Evolutionary conservation across 2,329 filamentous ascomycete species (phyloP), one percentile per base, ranked within the genome.

Genomic region (Phyllosticta citrichinensis): DNA sequence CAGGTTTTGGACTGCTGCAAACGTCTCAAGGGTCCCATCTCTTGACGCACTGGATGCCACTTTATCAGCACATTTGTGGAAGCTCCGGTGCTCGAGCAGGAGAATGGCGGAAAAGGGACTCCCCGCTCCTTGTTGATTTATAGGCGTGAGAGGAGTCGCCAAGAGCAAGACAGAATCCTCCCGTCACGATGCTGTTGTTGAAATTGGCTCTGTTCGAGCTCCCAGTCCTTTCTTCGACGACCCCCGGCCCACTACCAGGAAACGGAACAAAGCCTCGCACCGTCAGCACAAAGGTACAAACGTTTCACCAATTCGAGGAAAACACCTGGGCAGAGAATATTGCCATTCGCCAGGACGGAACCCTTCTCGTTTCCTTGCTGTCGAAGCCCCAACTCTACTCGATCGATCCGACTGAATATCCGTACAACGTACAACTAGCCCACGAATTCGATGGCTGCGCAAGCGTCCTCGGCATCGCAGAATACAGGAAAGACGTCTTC

Each of bases 271-370:
- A 47, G 6, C 17, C n/a, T n/a, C 40, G 40, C 12, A 47, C 40
- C 6, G 40, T 47, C 17, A n/a, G 17, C 40, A 47, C 30, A 12
- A 55, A 8, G 17, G 22, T 53, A 55, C 58, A 52, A 24, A 65
- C 59, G 17, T 20, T 71, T 35, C 64, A 70, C 55, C 63, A 69
- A 55, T 71, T 71, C 55, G 57, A 65, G 3, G 20, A 57, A 8
- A 67, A 68, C 33, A 69, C 66, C 12, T 71, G 68, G 68, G 61
- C 70, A 47, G 75, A 77, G 62, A 77, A 77, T 58, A 65, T 77
- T 24, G 71, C 68, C 9, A 61, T 73, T 2, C 72, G 70, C 20
- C 57, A 66, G n/a, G 75, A 74, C 54, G 73, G 72, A 14, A 66
- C 72, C 25, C 63, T 76, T n/a, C 68, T 76, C 30, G 68, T 72